Base-by-base conservation (phyloP, 2,329 filamentous ascomycete genomes). In the Penicillium sp. region DNA sequence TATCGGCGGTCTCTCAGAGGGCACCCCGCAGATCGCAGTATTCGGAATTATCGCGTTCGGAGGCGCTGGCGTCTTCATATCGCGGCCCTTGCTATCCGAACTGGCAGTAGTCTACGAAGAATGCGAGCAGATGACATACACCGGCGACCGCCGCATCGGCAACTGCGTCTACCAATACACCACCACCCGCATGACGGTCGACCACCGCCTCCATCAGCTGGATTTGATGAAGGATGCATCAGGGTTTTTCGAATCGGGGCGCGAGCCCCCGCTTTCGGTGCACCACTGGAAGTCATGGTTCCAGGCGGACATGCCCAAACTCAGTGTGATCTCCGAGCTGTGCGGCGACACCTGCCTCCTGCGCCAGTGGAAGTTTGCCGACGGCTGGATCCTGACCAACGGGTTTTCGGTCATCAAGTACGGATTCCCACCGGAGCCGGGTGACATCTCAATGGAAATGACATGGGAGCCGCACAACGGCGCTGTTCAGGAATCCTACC, bases 211-310 rank as follows among this genome's bases (percentile, higher is more conserved):
- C 18, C 76, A 78, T 54, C 81, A 84, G 63, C 72, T 83, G 46
- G 81, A 84, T 60, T 67, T 83, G 53, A 68, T 68, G 31, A 74
- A 72, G 29, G 81, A 84, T 52, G 65, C 76, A 20, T 76, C 77
- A 1, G 82, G 81, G 0, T 82, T 83, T 59, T 84, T 82, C 62
- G 81, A 84, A 66, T 75, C 77, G 2, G 79, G 79, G 1, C 66
- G 74, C 23, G 60, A 60, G 27, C 67, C 71, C n/a, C 77, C 79
- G 0, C 66, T 83, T 10, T 81, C 76, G 43, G 68, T 84, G 6
- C 81, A 84, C 62, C 81, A 84, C 68, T 84, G 81, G 80, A 83
- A 82, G 63, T 79, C 75, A 10, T 83, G 81, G 79, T 81, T 81
- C 65, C 59, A 72, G 7, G 64, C 61, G 23, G 66, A 72, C 49